phyloP scores from a whole-genome alignment of 1,284 basidiomycete species.

The Mycena sp. region DNA sequence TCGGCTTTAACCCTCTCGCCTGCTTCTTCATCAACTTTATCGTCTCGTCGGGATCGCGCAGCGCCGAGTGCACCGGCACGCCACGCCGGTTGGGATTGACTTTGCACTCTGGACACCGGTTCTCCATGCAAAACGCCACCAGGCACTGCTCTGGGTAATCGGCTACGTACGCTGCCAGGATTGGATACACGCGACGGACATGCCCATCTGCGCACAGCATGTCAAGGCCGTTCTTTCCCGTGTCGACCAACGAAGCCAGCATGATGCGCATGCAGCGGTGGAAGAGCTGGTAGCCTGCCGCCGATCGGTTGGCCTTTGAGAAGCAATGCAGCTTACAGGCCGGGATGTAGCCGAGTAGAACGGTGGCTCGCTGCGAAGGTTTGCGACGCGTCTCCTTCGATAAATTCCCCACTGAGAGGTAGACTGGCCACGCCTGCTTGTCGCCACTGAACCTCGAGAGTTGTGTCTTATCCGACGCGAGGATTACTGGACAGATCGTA shows the following conservation, averaged over 20 bases:
- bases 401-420: conserved; percentile 52
- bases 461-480: conserved; percentile 51
- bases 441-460: conserved; percentile 48
- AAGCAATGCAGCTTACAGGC: conserved; percentile 50
- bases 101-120: conserved; percentile 40
- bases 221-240: conserved; percentile 41
- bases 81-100: conserved; percentile 33
- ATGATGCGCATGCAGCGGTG: conserved; percentile 39
- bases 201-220: conserved; percentile 47
- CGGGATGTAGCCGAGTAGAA: conserved; percentile 53
- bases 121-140: conserved; percentile 44
- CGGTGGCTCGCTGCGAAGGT: conserved; percentile 36
- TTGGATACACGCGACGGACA: conserved; percentile 41
- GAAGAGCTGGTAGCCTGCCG: conserved; percentile 39
- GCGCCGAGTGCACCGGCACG: conserved; percentile 4
- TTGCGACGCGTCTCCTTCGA: conserved; percentile 40
- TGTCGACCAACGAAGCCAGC: conserved; percentile 36
- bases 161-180: conserved; percentile 51
- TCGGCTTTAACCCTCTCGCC: not conserved
- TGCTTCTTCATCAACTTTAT: not conserved
- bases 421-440: conserved; percentile 48
- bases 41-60: conserved; percentile 6
- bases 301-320: conserved; percentile 29
- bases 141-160: conserved; percentile 57
- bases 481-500: conserved; percentile 46